phyloP scores from a whole-genome alignment of 2,329 filamentous ascomycete species.

The Pyrenochaeta sp. region DNA sequence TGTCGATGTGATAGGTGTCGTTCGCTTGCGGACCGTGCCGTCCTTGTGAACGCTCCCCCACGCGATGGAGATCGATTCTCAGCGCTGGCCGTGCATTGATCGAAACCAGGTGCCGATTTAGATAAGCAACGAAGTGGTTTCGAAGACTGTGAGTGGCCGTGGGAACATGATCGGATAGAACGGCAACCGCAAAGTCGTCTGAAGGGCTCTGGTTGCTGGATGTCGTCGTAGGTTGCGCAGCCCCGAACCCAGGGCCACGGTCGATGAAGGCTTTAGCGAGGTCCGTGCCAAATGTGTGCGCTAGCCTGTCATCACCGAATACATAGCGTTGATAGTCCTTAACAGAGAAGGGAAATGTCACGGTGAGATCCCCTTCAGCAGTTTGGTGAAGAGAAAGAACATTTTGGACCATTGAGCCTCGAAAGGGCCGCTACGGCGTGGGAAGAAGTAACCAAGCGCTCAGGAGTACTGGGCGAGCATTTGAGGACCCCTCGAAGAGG shows the following conservation, averaged over 20 bases:
- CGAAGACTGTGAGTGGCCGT: slow-evolving; percentile 30
- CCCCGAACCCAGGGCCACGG: slow-evolving; percentile 11
- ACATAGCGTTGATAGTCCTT: slow-evolving; percentile 33
- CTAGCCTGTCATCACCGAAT: slow-evolving; percentile 35
- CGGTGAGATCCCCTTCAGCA: slow-evolving; percentile 13
- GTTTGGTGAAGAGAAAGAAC: slow-evolving; percentile 29
- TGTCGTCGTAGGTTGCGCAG: slow-evolving; percentile 11
- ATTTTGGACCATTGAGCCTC: slow-evolving; percentile 27
- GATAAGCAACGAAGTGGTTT: slow-evolving; percentile 29
- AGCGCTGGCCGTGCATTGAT: slow-evolving; percentile 21
- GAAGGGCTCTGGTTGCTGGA: slow-evolving; percentile 19
- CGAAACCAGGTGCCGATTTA: slow-evolving; percentile 31
- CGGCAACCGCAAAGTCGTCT: slow-evolving; percentile 29
- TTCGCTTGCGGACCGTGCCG: slow-evolving; percentile 16
- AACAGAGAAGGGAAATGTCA: slow-evolving; percentile 27
- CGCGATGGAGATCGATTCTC: slow-evolving; percentile 26
- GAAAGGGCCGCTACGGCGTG: slow-evolving; percentile 10
- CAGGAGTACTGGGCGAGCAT: slow-evolving; percentile 15
- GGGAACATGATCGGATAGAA: slow-evolving; percentile 29
- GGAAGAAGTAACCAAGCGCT: slow-evolving; percentile 2
- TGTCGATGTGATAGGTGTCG: slow-evolving; percentile 23
- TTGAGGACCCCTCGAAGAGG: slow-evolving; percentile 17
- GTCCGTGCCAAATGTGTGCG: slow-evolving; percentile 32
- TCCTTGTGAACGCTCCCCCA: slow-evolving; percentile 3
- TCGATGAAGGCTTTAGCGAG: slow-evolving; percentile 34